Evolutionary conservation across 2,329 filamentous ascomycete species (phyloP).

Genomic region (Elsinoe arachidis): DNA sequence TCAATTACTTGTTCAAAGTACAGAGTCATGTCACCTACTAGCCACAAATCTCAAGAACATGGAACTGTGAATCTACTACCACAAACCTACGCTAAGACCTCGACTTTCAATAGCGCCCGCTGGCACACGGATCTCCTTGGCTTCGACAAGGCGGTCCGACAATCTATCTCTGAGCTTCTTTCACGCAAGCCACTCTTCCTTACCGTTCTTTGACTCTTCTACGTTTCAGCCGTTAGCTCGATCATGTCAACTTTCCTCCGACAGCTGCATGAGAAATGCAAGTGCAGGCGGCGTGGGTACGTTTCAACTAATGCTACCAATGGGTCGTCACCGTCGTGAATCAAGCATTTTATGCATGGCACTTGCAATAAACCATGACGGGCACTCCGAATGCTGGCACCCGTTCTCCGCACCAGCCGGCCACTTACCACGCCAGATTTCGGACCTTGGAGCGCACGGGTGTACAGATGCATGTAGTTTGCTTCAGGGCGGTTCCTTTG

Average conservation of each 20-base stretch:
- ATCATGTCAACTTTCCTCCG: background rate
- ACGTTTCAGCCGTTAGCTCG: constrained; percentile 4
- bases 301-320: background rate
- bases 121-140: background rate
- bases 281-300: background rate
- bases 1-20: constrained; percentile 2
- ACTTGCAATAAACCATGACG: constrained; percentile 9
- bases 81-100: background rate
- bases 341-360: constrained; percentile 1
- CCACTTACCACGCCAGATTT: background rate
- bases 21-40: constrained; percentile 5
- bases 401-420: constrained; percentile 4
- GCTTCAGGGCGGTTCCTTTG: background rate
- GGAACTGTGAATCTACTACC: background rate
- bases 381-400: constrained; percentile 8
- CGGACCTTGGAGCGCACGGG: background rate
- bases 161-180: constrained; percentile 11
- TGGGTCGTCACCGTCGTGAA: background rate
- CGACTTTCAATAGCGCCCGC: constrained; percentile 11
- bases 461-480: background rate
- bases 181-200: constrained; percentile 9
- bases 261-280: background rate
- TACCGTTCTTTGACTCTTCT: constrained; percentile 7
- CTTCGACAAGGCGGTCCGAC: background rate
- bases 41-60: background rate